A percentile compares a stretch with the other conserved stretches of the same genome.
Evolutionary conservation across 2,329 filamentous ascomycete genomes (phyloP).

Genomic region (Trichophyton simii): DNA sequence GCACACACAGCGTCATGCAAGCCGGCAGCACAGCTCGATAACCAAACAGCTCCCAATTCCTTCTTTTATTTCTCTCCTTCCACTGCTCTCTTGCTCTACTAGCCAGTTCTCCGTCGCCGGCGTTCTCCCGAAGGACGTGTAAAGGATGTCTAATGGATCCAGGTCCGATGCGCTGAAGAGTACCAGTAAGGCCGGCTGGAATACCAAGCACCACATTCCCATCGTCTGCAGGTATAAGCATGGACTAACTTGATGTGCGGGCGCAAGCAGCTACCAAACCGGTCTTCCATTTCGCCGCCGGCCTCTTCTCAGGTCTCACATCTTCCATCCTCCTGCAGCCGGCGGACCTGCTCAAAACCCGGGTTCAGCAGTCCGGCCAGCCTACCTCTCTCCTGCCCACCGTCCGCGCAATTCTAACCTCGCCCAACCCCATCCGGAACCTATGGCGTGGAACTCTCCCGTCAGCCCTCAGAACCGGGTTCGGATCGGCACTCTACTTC

Average conservation of each 20-base stretch:
- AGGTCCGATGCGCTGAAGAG: conserved; percentile 7
- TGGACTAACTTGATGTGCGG: not conserved
- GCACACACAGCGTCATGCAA: not conserved
- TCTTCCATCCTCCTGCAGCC: conserved; percentile 88
- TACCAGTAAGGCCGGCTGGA: not conserved
- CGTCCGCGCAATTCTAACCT: conserved; percentile 56
- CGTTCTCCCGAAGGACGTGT: not conserved
- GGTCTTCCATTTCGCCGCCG: conserved; percentile 74
- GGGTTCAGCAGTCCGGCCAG: conserved; percentile 71
- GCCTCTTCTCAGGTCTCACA: conserved; percentile 72
- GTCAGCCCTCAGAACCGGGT: conserved; percentile 82
- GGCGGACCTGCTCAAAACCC: conserved; percentile 89
- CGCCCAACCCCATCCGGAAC: conserved; percentile 53
- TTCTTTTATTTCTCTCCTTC: not conserved
- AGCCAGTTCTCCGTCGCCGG: not conserved
- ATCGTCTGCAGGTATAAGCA: not conserved
- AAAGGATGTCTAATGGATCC: conserved; percentile 13
- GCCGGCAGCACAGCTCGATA: not conserved
- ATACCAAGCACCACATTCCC: not conserved
- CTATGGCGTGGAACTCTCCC: conserved; percentile 91
- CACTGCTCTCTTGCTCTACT: not conserved
- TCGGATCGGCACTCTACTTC: conserved; percentile 91
- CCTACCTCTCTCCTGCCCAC: conserved; percentile 55
- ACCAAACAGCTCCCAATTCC: not conserved
- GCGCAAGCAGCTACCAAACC: conserved; percentile 28